Evolutionary conservation across 257 asterid species (phyloP).

Genomic region (Rehmannia glutinosa): DNA sequence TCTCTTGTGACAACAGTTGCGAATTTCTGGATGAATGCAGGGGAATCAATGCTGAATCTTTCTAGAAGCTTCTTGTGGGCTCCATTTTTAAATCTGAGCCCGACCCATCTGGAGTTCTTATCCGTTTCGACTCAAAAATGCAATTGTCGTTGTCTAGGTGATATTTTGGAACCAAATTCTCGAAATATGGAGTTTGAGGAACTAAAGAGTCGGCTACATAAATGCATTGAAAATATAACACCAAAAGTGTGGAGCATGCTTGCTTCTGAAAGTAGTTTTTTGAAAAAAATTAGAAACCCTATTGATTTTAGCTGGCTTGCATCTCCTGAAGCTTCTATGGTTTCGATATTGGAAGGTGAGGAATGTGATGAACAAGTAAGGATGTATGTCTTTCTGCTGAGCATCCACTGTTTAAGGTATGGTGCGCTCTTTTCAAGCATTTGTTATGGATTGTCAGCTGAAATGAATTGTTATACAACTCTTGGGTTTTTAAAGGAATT

Average conservation of each 20-base stretch:
- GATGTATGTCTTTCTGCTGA: slow-evolving; percentile 29
- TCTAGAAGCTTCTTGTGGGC: slow-evolving; percentile 30
- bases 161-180: neutral
- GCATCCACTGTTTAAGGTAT: slow-evolving; percentile 47
- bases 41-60: slow-evolving; percentile 49
- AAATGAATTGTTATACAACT: slow-evolving; percentile 4
- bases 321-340: neutral
- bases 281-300: slow-evolving; percentile 38
- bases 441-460: slow-evolving; percentile 35
- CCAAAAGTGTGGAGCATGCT: slow-evolving; percentile 49
- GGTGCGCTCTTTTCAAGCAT: slow-evolving; percentile 45
- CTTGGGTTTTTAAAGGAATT: neutral
- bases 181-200: slow-evolving; percentile 26
- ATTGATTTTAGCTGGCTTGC: slow-evolving; percentile 38
- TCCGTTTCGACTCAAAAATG: slow-evolving; percentile 19
- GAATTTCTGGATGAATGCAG: slow-evolving; percentile 53
- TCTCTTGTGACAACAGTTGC: slow-evolving; percentile 41
- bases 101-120: slow-evolving; percentile 3
- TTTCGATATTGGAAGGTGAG: slow-evolving; percentile 11
- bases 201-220: slow-evolving; percentile 17
- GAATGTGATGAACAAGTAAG: slow-evolving; percentile 12
- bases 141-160: slow-evolving; percentile 9
- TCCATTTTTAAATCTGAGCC: neutral
- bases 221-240: slow-evolving; percentile 32
- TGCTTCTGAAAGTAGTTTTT: slow-evolving; percentile 29